Evolutionary conservation across 805 yeast genomes (phyloP).

Genomic region (Kazachstania psychrophila): DNA sequence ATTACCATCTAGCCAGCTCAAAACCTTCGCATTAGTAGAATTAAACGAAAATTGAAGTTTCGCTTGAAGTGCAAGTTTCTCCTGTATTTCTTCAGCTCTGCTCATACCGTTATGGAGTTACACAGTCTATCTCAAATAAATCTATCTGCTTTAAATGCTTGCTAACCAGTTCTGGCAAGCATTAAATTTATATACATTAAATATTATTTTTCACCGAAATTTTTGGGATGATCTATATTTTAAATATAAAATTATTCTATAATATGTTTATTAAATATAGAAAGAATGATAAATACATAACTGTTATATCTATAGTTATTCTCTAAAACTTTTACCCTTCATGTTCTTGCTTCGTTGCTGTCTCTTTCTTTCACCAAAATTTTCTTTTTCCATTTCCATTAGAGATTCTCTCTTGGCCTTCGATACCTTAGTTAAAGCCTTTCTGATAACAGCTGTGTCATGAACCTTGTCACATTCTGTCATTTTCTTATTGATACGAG

Average conservation of each 20-base stretch:
- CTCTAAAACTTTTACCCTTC: conserved; percentile 13
- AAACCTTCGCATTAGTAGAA: conserved; percentile 17
- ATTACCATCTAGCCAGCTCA: conserved; percentile 19
- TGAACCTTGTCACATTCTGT: conserved; percentile 58
- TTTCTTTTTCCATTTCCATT: conserved; percentile 88
- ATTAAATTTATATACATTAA: too few species aligned
- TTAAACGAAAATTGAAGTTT: conserved; percentile 23
- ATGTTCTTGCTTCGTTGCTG: conserved; percentile 37
- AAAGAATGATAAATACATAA: background rate
- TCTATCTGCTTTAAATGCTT: too few species aligned
- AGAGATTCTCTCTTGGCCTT: conserved; percentile 83
- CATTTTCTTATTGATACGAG: conserved; percentile 72
- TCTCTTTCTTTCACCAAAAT: conserved; percentile 67
- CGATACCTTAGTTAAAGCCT: conserved; percentile 59
- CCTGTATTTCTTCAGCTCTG: conserved; percentile 28
- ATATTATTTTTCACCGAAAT: too few species aligned
- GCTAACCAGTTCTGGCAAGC: too few species aligned
- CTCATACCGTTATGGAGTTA: conserved; percentile 15
- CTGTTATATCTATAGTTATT: too few species aligned
- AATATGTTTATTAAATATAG: background rate
- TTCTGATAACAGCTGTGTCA: conserved; percentile 69
- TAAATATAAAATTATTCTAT: too few species aligned
- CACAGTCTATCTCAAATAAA: too few species aligned
- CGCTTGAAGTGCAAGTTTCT: conserved; percentile 27
- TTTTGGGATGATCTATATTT: too few species aligned